Percentiles rank a stretch among this genome's conserved stretches.
These are phyloP conservation scores for Talaromyces pinophilus DNA, from an alignment of 2,329 filamentous ascomycete genomes.

Conservation along the genomic window DNA sequence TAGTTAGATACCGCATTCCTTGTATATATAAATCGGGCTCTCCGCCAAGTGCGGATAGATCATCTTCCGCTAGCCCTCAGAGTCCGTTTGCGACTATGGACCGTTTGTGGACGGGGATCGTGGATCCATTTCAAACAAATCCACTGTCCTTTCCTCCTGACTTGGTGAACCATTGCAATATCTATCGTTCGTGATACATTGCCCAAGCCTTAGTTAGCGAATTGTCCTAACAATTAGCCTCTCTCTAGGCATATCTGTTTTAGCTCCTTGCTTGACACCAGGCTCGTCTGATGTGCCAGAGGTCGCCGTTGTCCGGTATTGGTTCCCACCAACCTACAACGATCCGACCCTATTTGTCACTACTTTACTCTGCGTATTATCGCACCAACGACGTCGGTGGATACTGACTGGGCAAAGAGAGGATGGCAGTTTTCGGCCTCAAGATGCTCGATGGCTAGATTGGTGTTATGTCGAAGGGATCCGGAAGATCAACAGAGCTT, in stretches of 20 bases:
- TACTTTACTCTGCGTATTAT: conserved; percentile 8
- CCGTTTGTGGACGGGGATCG: not conserved
- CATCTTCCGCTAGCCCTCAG: not conserved
- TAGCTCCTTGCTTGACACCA: conserved; percentile 10
- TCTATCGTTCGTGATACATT: conserved; percentile 6
- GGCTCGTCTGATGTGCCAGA: conserved; percentile 3
- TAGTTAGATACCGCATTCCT: not conserved
- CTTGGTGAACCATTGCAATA: conserved; percentile 13
- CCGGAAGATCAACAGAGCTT: conserved; percentile 19
- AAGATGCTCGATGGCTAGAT: conserved; percentile 9
- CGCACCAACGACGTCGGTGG: conserved; percentile 9
- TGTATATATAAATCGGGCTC: not conserved
- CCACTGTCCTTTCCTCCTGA: conserved; percentile 10
- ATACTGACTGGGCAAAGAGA: not conserved
- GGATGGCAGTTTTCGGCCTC: conserved; percentile 4
- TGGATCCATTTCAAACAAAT: conserved; percentile 11
- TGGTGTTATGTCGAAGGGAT: conserved; percentile 15
- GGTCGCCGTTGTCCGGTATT: conserved; percentile 10
- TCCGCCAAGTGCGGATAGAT: not conserved
- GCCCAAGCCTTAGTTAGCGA: not conserved
- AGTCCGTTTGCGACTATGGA: not conserved
- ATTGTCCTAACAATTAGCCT: not conserved
- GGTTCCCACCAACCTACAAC: conserved; percentile 12
- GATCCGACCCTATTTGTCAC: conserved; percentile 10
- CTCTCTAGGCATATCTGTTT: not conserved